Percentiles rank a stretch among this genome's conserved stretches.
Conservation (phyloP, 1,284 basidiomycete species). For the Violaceomyces palustris region DNA sequence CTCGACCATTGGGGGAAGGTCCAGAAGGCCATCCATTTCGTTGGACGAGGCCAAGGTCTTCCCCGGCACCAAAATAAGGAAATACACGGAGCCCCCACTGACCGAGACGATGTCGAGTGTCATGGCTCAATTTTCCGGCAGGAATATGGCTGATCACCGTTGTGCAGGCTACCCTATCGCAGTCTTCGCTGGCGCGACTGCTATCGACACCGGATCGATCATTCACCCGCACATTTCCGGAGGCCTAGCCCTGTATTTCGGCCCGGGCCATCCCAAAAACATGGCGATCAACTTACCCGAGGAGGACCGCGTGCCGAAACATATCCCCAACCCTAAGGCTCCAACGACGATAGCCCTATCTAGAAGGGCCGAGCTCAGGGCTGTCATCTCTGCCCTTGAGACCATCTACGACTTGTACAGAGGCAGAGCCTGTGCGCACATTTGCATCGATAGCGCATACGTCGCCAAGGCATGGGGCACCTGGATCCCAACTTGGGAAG, state of each 20-base stretch:
- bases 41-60: slow-evolving; percentile 23
- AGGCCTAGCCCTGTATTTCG: slow-evolving; percentile 29
- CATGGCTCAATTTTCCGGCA: slow-evolving; percentile 30
- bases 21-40: too few species aligned
- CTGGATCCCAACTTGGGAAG: slow-evolving; percentile 46
- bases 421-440: slow-evolving; percentile 32
- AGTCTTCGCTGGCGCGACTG: slow-evolving; percentile 36
- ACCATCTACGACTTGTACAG: slow-evolving; percentile 29
- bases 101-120: slow-evolving; percentile 30
- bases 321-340: slow-evolving; percentile 32
- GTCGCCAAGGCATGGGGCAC: slow-evolving; percentile 47
- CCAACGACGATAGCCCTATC: slow-evolving; percentile 20
- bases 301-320: slow-evolving; percentile 19
- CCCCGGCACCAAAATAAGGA: slow-evolving; percentile 28
- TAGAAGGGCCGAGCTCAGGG: slow-evolving; percentile 36
- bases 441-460: slow-evolving; percentile 45
- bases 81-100: slow-evolving; percentile 27
- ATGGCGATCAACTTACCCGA: slow-evolving; percentile 25
- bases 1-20: too few species aligned
- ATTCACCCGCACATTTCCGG: slow-evolving; percentile 25
- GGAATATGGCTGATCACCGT: slow-evolving; percentile 30
- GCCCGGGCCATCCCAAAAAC: slow-evolving; percentile 29
- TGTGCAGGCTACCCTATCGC: slow-evolving; percentile 32
- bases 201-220: slow-evolving; percentile 29
- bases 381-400: slow-evolving; percentile 30